A percentile compares a stretch with the other conserved stretches of the same genome.
Evolutionary conservation across 371 early-diverging fungal species (phyloP).

Genomic region (Apophysomyces elegans): DNA sequence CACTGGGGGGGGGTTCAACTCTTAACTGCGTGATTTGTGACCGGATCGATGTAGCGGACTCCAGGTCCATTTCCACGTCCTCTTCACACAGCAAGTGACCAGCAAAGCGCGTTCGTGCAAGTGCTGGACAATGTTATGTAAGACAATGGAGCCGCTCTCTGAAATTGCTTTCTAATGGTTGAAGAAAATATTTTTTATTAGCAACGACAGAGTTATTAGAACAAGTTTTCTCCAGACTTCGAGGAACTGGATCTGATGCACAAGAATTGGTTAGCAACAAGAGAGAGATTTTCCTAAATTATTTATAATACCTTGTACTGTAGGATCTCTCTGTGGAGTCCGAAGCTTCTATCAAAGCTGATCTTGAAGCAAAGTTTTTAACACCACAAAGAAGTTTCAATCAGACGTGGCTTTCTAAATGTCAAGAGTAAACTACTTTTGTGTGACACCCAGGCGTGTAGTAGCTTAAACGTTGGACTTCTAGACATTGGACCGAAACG

Average conservation of each 20-base stretch:
- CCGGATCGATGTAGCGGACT: too few species aligned
- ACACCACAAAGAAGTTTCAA: slow-evolving; percentile 54
- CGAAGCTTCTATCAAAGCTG: slow-evolving; percentile 35
- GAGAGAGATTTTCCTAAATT: neutral
- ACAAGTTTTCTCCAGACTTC: slow-evolving; percentile 16
- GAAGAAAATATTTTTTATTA: neutral
- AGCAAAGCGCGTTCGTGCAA: too few species aligned
- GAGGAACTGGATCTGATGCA: slow-evolving; percentile 5
- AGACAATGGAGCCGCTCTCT: neutral
- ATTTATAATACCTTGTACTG: neutral
- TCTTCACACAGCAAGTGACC: too few species aligned
- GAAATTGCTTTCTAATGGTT: too few species aligned
- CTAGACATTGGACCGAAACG: slow-evolving; percentile 57
- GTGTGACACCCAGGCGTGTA: neutral
- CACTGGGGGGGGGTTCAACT: too few species aligned
- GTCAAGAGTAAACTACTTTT: slow-evolving; percentile 51
- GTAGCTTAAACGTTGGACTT: neutral
- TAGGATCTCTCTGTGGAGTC: slow-evolving; percentile 1
- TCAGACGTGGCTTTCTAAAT: slow-evolving; percentile 49
- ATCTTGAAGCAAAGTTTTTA: slow-evolving; percentile 52
- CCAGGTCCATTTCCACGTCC: too few species aligned
- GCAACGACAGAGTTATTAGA: slow-evolving; percentile 13
- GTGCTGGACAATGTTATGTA: neutral
- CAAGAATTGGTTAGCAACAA: neutral
- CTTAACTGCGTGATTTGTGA: too few species aligned